phyloP scores from a whole-genome alignment of 2,329 filamentous ascomycete species.

The Cercospora zeina region DNA sequence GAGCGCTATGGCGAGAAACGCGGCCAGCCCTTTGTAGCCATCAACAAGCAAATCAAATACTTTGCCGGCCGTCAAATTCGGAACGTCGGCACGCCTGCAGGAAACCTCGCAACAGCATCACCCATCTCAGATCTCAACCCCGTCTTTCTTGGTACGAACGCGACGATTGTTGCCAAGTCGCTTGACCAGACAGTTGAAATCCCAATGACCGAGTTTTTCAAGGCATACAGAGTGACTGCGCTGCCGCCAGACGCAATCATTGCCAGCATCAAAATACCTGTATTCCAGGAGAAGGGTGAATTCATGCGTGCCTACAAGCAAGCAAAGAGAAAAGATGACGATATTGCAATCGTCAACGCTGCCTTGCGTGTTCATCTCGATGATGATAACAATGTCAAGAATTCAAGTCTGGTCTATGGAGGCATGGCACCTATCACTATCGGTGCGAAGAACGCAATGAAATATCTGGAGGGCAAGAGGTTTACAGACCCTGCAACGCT shows the following conservation, averaged over 20 bases:
- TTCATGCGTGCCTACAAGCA: conserved; percentile 92
- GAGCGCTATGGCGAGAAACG: conserved; percentile 70
- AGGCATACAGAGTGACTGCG: conserved; percentile 82
- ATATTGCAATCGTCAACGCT: conserved; percentile 95
- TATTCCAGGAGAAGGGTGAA: conserved; percentile 72
- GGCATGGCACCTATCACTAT: conserved; percentile 93
- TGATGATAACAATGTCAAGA: conserved; percentile 67
- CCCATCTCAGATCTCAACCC: conserved; percentile 97
- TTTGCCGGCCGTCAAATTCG: conserved; percentile 95
- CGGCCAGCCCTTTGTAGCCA: conserved; percentile 82
- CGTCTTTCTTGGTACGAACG: conserved; percentile 83
- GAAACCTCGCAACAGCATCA: conserved; percentile 89
- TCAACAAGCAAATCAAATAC: conserved; percentile 89
- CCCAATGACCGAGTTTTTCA: conserved; percentile 92
- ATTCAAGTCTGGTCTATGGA: conserved; percentile 82
- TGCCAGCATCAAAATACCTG: conserved; percentile 79
- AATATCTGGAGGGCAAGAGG: conserved; percentile 72
- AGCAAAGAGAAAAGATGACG: conserved; percentile 94
- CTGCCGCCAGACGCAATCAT: conserved; percentile 81
- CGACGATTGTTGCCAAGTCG: conserved; percentile 77
- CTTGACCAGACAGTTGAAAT: conserved; percentile 72
- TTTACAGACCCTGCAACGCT: conserved; percentile 80
- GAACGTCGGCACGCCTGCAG: conserved; percentile 95
- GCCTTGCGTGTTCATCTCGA: conserved; percentile 74
- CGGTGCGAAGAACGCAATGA: conserved; percentile 75